Percentiles rank a stretch among this genome's conserved stretches.
phyloP scores from a whole-genome alignment of 2,329 filamentous ascomycete genomes.

The Cercospora berteroae region DNA sequence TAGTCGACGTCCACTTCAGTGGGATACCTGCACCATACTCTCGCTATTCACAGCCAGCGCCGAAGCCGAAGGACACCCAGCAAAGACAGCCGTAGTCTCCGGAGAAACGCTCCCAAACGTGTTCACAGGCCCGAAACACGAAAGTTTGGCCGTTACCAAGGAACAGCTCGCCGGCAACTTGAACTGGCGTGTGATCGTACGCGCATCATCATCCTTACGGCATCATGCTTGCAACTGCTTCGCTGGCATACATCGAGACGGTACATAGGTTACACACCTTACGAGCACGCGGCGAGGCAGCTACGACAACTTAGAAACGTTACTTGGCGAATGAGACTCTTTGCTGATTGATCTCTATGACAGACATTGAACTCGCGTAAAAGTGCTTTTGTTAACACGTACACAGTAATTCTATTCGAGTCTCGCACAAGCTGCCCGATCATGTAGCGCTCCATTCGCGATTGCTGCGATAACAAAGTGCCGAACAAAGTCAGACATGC shows the following conservation, averaged over 20 bases:
- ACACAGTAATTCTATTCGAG: not conserved
- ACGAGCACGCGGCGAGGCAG: not conserved
- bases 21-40: not conserved
- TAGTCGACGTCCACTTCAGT: not conserved
- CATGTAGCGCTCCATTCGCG: not conserved
- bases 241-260: not conserved
- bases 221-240: not conserved
- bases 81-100: not conserved
- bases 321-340: not conserved
- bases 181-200: not conserved
- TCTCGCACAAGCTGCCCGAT: not conserved
- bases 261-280: not conserved
- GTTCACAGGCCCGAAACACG: not conserved
- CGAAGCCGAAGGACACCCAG: not conserved
- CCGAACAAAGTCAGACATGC: not conserved
- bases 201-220: not conserved
- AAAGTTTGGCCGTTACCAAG: not conserved
- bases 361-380: not conserved
- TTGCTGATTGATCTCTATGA: not conserved
- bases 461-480: not conserved
- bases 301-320: not conserved
- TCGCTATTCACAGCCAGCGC: not conserved
- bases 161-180: not conserved
- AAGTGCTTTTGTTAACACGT: not conserved
- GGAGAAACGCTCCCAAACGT: not conserved